Evolutionary conservation across 768 basidiomycete genomes (phyloP).

Genomic region (Panaeolus papilionaceus): DNA sequence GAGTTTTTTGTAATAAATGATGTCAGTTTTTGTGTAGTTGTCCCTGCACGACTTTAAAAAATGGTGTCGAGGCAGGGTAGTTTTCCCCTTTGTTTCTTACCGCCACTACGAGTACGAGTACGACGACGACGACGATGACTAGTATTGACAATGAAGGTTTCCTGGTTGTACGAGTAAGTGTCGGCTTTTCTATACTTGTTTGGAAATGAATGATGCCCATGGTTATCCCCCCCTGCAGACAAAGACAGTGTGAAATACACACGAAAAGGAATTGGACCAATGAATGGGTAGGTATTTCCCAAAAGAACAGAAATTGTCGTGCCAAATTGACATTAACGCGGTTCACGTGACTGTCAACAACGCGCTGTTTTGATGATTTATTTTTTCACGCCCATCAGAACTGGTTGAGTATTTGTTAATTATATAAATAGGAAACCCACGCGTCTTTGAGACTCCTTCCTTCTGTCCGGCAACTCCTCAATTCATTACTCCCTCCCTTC

Average conservation of each 20-base stretch:
- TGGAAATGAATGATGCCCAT: constrained; percentile 13
- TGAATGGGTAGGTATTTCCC: constrained; percentile 7
- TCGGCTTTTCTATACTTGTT: too few species aligned
- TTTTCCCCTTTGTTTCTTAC: constrained; percentile 20
- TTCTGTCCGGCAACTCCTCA: constrained; percentile 21
- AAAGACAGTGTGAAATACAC: constrained; percentile 9
- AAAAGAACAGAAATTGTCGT: background rate
- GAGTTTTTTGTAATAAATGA: background rate
- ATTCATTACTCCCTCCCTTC: constrained; percentile 20
- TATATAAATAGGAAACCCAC: constrained; percentile 32
- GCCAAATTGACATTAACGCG: constrained; percentile 23
- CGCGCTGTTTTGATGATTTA: constrained; percentile 29
- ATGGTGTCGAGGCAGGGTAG: background rate
- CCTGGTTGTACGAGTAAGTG: too few species aligned
- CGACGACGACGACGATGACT: constrained; percentile 25
- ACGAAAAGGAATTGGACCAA: background rate
- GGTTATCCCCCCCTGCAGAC: constrained; percentile 15
- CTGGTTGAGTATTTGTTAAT: constrained; percentile 18
- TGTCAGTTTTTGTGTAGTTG: background rate
- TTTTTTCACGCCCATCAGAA: constrained; percentile 27
- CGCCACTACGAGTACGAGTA: constrained; percentile 39
- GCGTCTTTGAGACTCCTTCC: constrained; percentile 18
- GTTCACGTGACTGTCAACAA: constrained; percentile 27
- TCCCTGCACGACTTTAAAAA: background rate
- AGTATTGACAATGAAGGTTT: constrained; percentile 16